Conservation (phyloP, 768 basidiomycete species). For the Roridomyces roridus region DNA sequence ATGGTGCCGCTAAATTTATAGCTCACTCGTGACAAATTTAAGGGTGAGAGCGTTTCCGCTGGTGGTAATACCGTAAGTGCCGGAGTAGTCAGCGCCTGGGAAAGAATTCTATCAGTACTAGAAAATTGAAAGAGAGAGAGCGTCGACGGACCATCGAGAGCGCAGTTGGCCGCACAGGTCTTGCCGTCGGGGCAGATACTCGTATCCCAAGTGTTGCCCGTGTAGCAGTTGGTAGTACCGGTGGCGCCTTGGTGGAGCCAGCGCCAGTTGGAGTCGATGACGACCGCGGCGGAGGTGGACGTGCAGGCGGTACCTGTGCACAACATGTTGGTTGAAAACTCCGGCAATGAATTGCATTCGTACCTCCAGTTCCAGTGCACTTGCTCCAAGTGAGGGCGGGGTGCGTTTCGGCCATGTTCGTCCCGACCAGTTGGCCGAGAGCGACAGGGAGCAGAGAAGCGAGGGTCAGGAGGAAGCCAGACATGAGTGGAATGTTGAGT, state of each 20-base stretch:
- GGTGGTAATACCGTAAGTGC: constrained; percentile 58
- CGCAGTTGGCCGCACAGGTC: constrained; percentile 53
- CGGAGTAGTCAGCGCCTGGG: constrained; percentile 49
- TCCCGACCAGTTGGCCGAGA: constrained; percentile 52
- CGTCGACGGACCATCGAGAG: constrained; percentile 41
- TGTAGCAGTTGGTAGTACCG: constrained; percentile 51
- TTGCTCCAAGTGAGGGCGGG: constrained; percentile 46
- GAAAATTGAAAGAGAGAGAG: not conserved
- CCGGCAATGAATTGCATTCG: not conserved
- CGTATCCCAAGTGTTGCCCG: constrained; percentile 57
- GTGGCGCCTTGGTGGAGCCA: constrained; percentile 46
- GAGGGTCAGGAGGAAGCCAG: constrained; percentile 13
- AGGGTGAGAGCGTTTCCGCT: constrained; percentile 50
- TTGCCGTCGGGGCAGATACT: constrained; percentile 54
- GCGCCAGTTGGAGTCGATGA: constrained; percentile 58
- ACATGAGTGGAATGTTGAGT: constrained; percentile 1
- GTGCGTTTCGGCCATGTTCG: constrained; percentile 48
- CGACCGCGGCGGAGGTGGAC: constrained; percentile 35
- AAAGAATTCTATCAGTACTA: not conserved
- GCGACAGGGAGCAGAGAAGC: constrained; percentile 35
- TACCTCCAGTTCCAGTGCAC: constrained; percentile 41
- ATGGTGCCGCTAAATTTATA: no score
- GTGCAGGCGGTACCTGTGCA: constrained; percentile 32
- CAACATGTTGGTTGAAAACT: not conserved
- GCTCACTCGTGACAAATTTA: constrained; percentile 46